Evolutionary conservation across 768 basidiomycete species (phyloP).

Genomic region (Tylopilus intermedius): DNA sequence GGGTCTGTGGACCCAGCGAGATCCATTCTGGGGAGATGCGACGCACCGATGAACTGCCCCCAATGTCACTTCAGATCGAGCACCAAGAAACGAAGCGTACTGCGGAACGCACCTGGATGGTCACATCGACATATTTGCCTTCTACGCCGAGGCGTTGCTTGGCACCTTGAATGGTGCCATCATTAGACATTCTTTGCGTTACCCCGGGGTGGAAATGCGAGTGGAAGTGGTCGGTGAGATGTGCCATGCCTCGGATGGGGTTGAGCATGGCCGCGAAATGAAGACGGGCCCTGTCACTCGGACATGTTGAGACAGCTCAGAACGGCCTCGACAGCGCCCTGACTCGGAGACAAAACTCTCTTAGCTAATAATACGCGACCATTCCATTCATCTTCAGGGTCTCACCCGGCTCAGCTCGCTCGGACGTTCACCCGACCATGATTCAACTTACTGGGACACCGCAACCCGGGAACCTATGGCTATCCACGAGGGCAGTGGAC

Average conservation of each 20-base stretch:
- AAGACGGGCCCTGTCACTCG: background rate
- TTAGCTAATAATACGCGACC: background rate
- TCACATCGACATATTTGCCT: slow-evolving; percentile 52
- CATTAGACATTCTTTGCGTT: slow-evolving; percentile 9
- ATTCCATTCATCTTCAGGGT: background rate
- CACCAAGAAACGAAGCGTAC: background rate
- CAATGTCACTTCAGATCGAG: slow-evolving; percentile 1
- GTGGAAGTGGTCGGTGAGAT: slow-evolving; percentile 11
- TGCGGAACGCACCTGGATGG: slow-evolving; percentile 42
- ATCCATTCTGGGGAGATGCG: slow-evolving; percentile 65
- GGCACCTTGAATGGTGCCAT: slow-evolving; percentile 30
- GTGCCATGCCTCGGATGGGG: slow-evolving; percentile 10
- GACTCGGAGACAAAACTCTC: background rate
- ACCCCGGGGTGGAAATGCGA: background rate
- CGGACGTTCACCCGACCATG: too few species aligned
- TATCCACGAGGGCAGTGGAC: background rate
- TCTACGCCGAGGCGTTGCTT: slow-evolving; percentile 31
- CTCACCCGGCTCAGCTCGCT: too few species aligned
- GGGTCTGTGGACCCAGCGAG: slow-evolving; percentile 61
- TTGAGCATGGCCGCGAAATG: slow-evolving; percentile 6
- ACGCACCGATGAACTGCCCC: slow-evolving; percentile 66
- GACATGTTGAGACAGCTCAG: background rate
- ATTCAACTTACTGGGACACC: too few species aligned
- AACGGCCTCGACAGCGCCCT: background rate
- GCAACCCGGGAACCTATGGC: background rate